Evolutionary conservation across 495 filamentous ascomycete genomes (phyloP), one percentile per base, ranked within the genome.

Genomic region (Xylaria flabelliformis): DNA sequence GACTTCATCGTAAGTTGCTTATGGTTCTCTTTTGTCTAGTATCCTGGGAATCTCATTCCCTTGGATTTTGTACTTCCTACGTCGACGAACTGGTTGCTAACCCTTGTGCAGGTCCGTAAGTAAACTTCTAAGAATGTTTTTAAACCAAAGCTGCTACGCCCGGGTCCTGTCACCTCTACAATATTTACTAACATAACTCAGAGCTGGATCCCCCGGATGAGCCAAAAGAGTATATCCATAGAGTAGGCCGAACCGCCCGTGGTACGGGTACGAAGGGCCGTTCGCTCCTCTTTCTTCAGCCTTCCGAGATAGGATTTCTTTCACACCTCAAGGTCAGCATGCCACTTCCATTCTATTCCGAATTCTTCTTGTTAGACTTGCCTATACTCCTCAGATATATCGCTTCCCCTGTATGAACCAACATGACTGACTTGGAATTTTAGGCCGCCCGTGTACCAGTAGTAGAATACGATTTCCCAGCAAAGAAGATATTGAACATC

Each of bases 171-270:
- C 3, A 39, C 29, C 17, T 36, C 32, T 36, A 59, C 59, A 62
- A 19, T 3, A 24, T 24, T 69, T 48, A 7, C 67, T 69, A 50
- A 69, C 19, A 9, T 21, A 34, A 21, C 26, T 1, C 17, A 69
- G 95, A 97, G 82, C 97, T 95, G 76, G 96, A 98, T 73, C 95
- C 95, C 4, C 94, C 94, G 0, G 93, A 97, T 86, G 93, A 97
- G 77, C 92, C 94, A 1, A 84, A 91, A 58, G 93, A 97, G 80
- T 98, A 99, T 81, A 97, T 99, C 76, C 96, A 99, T 83, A 93
- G 96, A 48, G 96, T 98, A 48, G 96, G 96, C 71, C 93, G 96
- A 72, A 99, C 96, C 12, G 96, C 97, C 1, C 89, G 96, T 80
- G 95, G 95, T 68, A 86, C 90, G 62, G 91, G 92, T 77, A 90